phyloP scores from a whole-genome alignment of 75 land plant species.

The Sequoiadendron giganteum region DNA sequence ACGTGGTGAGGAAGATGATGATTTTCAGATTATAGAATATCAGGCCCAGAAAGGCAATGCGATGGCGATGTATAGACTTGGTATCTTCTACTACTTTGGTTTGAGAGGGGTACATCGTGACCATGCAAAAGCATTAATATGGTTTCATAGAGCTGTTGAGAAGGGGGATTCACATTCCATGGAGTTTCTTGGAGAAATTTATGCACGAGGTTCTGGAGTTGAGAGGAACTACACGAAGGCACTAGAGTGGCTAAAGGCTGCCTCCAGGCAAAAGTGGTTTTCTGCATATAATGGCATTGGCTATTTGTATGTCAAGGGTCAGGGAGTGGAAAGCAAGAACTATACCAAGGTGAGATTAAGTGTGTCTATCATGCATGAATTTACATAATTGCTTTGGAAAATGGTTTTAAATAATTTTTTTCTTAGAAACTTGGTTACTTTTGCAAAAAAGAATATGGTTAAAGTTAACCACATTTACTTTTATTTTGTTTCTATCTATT shows the following conservation, averaged over 20 bases:
- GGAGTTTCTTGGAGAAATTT: conserved; percentile 97
- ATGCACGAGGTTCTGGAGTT: conserved; percentile 93
- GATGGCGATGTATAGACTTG: conserved; percentile 82
- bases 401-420: not conserved
- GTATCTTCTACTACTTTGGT: conserved; percentile 87
- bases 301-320: conserved; percentile 88
- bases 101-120: conserved; percentile 84
- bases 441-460: not conserved
- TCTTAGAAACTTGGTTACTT: not conserved
- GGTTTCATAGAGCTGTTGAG: conserved; percentile 91
- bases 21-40: conserved; percentile 92
- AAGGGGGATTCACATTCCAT: conserved; percentile 81
- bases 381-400: not conserved
- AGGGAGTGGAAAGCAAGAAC: conserved; percentile 89
- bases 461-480: not conserved
- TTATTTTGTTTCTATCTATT: not conserved
- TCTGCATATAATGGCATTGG: conserved; percentile 97
- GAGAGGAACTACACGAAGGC: conserved; percentile 92
- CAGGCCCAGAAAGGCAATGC: conserved; percentile 94
- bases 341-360: conserved; percentile 64
- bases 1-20: conserved; percentile 97
- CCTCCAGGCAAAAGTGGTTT: conserved; percentile 56
- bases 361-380: not conserved
- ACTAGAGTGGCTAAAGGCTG: conserved; percentile 74
- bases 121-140: conserved; percentile 65